Evolutionary conservation across 768 basidiomycete genomes (phyloP), one percentile per base, ranked within the genome.

Genomic region (Mycena floridula): DNA sequence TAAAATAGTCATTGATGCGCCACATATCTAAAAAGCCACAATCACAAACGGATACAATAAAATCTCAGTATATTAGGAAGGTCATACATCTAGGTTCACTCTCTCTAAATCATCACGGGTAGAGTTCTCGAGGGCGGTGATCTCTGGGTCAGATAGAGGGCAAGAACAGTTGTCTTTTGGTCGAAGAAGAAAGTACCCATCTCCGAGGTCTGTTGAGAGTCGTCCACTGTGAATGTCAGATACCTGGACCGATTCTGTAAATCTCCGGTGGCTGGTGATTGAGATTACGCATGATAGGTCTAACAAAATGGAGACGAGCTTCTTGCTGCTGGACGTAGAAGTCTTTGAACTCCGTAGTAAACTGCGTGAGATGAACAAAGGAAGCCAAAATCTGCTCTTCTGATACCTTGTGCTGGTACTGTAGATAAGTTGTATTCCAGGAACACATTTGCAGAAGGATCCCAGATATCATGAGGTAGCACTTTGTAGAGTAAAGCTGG

Each of bases 371-470:
- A 30, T 30, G 28, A 16, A 30, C 28, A 30, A 30, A 30, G 9
- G 28, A 9, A 30, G 28, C 28, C 16, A 30, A n/a, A n/a, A n/a
- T n/a, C n/a, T n/a, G n/a, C n/a, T n/a, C n/a, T n/a, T n/a, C n/a
- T n/a, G n/a, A n/a, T n/a, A n/a, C n/a, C n/a, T n/a, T n/a, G n/a
- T n/a, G n/a, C n/a, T n/a, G n/a, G n/a, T n/a, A n/a, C n/a, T n/a
- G 12, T 52, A 45, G 3, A 60, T 9, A 6, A 60, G 21, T 1
- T 45, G 54, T 0, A 63, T 48, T 5, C 7, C 47, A 13, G 13
- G 18, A 18, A 49, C 37, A 15, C 37, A 38, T 25, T 40, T 48
- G 47, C 45, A 46, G 38, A 40, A n/a, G 45, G 16, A 13, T 12
- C 13, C 44, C 37, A 46, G 21, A 23, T 41, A 22, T 32, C 45